Evolutionary conservation across 2,329 filamentous ascomycete genomes (phyloP).

Genomic region (Fusarium nisikadoi): DNA sequence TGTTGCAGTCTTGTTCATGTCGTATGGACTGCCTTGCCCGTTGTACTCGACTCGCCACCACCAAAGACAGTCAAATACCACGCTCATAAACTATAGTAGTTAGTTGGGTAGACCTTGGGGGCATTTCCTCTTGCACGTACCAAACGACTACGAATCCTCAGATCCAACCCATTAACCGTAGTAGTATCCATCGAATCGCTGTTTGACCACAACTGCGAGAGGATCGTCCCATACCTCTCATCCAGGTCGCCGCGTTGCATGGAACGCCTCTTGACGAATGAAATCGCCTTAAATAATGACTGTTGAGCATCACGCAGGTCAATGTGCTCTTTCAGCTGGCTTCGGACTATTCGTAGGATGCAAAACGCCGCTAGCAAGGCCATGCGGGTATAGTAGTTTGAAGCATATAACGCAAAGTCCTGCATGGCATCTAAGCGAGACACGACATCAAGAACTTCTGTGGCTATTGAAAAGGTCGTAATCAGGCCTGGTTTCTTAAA

Average conservation of each 20-base stretch:
- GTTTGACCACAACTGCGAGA: conserved; percentile 6
- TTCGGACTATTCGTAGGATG: neutral
- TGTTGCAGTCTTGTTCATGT: neutral
- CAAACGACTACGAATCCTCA: conserved; percentile 1
- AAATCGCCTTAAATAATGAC: conserved; percentile 1
- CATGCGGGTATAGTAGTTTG: conserved; percentile 1
- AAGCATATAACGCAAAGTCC: neutral
- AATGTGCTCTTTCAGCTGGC: neutral
- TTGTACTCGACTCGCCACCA: conserved; percentile 10
- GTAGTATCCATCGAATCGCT: neutral
- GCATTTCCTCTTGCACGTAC: neutral
- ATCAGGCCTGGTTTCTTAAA: neutral
- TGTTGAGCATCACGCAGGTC: neutral
- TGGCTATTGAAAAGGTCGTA: neutral
- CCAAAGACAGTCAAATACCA: conserved; percentile 2
- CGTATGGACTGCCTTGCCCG: conserved; percentile 4
- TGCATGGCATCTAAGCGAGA: conserved; percentile 3
- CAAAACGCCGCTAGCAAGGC: conserved; percentile 3
- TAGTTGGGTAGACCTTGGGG: neutral
- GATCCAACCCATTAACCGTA: neutral
- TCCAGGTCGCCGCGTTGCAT: conserved; percentile 1
- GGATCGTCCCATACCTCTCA: neutral
- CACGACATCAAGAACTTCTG: neutral
- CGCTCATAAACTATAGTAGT: neutral
- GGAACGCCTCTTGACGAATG: neutral